Conservation (phyloP, 345 rosid genomes). For the Adansonia digitata region DNA sequence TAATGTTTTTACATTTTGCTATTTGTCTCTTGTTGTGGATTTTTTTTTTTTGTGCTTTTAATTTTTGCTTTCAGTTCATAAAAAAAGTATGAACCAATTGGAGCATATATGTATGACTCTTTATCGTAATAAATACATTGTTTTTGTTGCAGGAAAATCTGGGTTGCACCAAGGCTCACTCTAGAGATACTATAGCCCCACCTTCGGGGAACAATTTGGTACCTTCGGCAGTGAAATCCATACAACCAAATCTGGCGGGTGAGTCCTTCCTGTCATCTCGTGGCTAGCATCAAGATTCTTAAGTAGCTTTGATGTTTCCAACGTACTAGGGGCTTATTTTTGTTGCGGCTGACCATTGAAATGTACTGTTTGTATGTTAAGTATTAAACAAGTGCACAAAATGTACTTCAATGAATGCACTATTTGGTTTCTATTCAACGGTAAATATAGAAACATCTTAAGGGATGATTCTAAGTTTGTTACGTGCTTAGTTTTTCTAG, state of each 20-base stretch:
- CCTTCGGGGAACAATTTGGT: slow-evolving; percentile 13
- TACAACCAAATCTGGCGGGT: slow-evolving; percentile 43
- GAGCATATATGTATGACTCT: not conserved
- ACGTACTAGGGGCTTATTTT: slow-evolving; percentile 1
- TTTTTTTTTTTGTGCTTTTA: too few species aligned
- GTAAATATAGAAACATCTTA: not conserved
- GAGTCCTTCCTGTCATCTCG: not conserved
- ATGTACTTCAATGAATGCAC: not conserved
- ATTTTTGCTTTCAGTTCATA: not conserved
- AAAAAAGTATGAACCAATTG: not conserved
- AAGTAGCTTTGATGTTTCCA: not conserved
- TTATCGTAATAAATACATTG: not conserved
- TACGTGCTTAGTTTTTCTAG: not conserved
- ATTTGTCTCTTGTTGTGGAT: not conserved
- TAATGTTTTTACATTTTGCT: not conserved
- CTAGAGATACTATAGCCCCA: slow-evolving; percentile 30
- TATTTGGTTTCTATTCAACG: slow-evolving; percentile 4
- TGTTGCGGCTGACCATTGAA: not conserved
- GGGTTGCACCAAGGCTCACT: slow-evolving; percentile 21
- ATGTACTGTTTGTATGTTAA: not conserved
- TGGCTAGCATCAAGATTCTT: not conserved
- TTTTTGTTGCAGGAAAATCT: slow-evolving; percentile 30
- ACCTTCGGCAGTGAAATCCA: slow-evolving; percentile 23
- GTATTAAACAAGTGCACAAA: not conserved
- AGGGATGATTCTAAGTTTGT: not conserved